Conservation (phyloP, 2,329 filamentous ascomycete species). For the Apiospora koreana region DNA sequence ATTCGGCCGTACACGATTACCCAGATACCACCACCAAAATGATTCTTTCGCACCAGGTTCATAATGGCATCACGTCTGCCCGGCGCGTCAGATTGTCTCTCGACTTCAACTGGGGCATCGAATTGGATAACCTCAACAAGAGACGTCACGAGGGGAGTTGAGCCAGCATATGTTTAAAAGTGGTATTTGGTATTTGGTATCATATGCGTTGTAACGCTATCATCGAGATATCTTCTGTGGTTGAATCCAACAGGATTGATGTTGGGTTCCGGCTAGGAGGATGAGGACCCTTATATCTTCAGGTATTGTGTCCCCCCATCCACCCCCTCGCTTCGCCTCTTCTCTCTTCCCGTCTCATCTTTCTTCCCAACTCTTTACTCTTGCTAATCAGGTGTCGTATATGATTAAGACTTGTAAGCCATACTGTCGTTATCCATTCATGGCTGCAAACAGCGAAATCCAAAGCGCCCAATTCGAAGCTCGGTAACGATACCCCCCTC, state of each 20-base stretch:
- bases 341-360: background rate
- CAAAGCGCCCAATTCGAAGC: background rate
- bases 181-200: slow-evolving; percentile 1
- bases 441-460: background rate
- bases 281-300: background rate
- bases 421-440: slow-evolving; percentile 4
- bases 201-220: slow-evolving; percentile 4
- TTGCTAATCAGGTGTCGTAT: slow-evolving; percentile 1
- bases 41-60: no score
- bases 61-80: background rate
- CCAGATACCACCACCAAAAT: background rate
- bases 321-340: background rate
- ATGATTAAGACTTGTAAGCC: slow-evolving; percentile 8
- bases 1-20: background rate
- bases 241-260: background rate
- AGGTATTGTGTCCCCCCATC: background rate
- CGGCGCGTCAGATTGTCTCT: background rate
- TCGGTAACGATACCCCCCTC: background rate
- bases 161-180: background rate
- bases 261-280: background rate
- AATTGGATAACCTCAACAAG: background rate
- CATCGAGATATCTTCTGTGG: background rate
- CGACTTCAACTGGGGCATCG: background rate
- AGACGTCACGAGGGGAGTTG: no score
- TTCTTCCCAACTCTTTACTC: background rate